These are phyloP conservation scores for Populus tomentosa DNA, from an alignment of 441 rosid species.

Conservation along the genomic window DNA sequence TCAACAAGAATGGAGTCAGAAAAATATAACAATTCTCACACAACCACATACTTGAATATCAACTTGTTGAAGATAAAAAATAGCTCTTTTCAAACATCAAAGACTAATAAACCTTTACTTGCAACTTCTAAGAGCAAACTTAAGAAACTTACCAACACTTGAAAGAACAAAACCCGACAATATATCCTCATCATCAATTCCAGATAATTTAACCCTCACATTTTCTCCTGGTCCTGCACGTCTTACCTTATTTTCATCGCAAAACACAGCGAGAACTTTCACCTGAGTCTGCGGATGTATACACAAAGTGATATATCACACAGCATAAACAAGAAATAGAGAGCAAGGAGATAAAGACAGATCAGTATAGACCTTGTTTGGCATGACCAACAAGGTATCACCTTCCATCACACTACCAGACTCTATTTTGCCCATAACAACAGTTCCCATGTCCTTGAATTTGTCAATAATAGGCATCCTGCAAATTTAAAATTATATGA, in stretches of 20 bases:
- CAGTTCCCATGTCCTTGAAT: conserved; percentile 98
- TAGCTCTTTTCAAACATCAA: neutral
- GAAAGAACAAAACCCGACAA: conserved; percentile 84
- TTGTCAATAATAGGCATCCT: conserved; percentile 98
- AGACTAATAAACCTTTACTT: neutral
- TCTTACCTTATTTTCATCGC: conserved; percentile 76
- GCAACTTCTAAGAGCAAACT: neutral
- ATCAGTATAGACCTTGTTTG: conserved; percentile 63
- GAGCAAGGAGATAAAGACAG: neutral
- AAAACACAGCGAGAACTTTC: conserved; percentile 66
- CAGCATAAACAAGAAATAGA: neutral
- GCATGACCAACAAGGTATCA: conserved; percentile 84
- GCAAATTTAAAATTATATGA: conserved; percentile 15
- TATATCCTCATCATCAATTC: conserved; percentile 93
- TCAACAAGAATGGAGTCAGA: neutral
- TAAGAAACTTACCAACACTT: conserved; percentile 49
- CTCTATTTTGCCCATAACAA: conserved; percentile 96
- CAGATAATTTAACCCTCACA: conserved; percentile 73
- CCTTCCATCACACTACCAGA: conserved; percentile 84
- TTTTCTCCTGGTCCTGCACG: conserved; percentile 95
- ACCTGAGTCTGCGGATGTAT: conserved; percentile 54
- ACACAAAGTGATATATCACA: conserved; percentile 3
- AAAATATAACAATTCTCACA: neutral
- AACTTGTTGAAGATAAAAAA: neutral
- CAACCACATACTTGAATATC: neutral